Conservation (phyloP, 2,329 filamentous ascomycete genomes). For the Aspergillus eucalypticola region DNA sequence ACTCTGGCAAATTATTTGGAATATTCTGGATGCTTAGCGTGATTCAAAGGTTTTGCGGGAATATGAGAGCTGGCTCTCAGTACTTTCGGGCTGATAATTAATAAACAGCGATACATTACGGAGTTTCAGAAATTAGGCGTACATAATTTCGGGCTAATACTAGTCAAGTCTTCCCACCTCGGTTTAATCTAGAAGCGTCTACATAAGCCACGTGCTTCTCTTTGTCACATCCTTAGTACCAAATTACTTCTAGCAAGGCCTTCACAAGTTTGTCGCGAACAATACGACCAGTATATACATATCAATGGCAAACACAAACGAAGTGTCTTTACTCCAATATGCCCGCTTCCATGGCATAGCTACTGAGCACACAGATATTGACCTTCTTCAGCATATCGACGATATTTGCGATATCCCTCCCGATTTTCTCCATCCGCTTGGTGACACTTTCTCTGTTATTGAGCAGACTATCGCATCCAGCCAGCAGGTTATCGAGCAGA, state of each 20-base stretch:
- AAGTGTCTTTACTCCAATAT: constrained; percentile 49
- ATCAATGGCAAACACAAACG: constrained; percentile 21
- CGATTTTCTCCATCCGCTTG: constrained; percentile 5
- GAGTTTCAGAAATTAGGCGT: background rate
- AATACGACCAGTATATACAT: no score
- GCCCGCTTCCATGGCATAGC: constrained; percentile 49
- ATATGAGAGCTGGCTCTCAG: background rate
- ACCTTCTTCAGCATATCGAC: constrained; percentile 25
- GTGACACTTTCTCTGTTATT: constrained; percentile 22
- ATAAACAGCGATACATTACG: background rate
- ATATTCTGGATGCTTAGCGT: background rate
- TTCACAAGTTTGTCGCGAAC: background rate
- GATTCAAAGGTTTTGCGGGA: background rate
- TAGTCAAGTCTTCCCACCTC: background rate
- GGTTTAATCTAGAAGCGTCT: background rate
- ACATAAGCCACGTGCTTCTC: background rate
- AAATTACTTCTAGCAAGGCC: background rate
- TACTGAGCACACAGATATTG: constrained; percentile 35
- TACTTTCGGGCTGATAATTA: background rate
- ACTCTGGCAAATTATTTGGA: background rate
- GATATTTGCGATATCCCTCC: constrained; percentile 16
- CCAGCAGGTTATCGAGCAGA: constrained; percentile 14
- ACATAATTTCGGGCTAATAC: background rate
- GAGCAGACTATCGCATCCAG: constrained; percentile 11
- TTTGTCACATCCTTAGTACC: background rate